phyloP scores from a whole-genome alignment of 805 yeast species.

The Wickerhamiella lipophila region DNA sequence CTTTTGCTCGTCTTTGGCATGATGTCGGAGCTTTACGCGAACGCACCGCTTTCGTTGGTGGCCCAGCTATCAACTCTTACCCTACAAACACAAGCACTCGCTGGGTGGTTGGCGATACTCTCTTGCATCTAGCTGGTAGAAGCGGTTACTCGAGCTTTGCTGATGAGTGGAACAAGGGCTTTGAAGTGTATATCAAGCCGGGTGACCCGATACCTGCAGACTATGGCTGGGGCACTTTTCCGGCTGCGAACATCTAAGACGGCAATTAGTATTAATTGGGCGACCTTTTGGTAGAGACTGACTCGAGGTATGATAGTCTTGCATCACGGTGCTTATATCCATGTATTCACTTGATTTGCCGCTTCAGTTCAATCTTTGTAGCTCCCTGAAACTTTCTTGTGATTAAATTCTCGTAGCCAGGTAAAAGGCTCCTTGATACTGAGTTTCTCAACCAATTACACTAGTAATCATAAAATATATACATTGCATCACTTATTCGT shows the following conservation, averaged over 20 bases:
- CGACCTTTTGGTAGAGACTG: too few relatives aligned
- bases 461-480: not conserved
- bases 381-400: too few relatives aligned
- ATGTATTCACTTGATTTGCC: too few relatives aligned
- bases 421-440: too few relatives aligned
- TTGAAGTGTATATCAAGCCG: not conserved
- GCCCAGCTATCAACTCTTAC: constrained; percentile 25
- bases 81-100: not conserved
- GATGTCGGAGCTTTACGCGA: constrained; percentile 16
- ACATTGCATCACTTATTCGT: not conserved
- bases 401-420: too few relatives aligned
- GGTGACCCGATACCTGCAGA: not conserved
- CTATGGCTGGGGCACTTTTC: not conserved
- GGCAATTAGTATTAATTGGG: too few relatives aligned
- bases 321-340: too few relatives aligned
- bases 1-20: constrained; percentile 15
- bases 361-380: too few relatives aligned
- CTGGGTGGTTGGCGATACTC: not conserved
- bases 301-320: too few relatives aligned
- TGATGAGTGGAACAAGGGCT: not conserved
- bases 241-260: not conserved
- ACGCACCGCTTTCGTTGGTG: constrained; percentile 25
- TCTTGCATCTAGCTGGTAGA: not conserved
- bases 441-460: too few relatives aligned
- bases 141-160: not conserved